Conservation (phyloP, 2,329 filamentous ascomycete genomes). For the Colletotrichum magnum region DNA sequence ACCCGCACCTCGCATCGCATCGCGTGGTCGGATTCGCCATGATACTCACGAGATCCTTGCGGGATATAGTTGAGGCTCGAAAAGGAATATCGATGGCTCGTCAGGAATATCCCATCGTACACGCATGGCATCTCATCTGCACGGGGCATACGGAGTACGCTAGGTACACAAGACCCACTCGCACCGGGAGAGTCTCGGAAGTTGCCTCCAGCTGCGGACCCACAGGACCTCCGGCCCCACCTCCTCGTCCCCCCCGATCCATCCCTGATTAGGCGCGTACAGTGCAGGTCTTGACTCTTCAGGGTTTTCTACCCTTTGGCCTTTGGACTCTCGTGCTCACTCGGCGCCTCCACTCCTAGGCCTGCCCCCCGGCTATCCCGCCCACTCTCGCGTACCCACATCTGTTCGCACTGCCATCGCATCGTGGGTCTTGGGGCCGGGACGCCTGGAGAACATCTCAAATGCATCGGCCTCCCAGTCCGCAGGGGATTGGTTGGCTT, state of each 20-base stretch:
- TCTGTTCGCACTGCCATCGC: conserved; percentile 35
- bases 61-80: background rate
- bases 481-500: too few relatives aligned
- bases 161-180: background rate
- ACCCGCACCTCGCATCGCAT: background rate
- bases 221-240: conserved; percentile 23
- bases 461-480: conserved; percentile 6
- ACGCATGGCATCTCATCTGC: conserved; percentile 24
- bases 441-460: conserved; percentile 20
- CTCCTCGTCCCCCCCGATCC: conserved; percentile 24
- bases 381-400: conserved; percentile 13
- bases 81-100: conserved; percentile 4
- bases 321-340: background rate
- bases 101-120: conserved; percentile 11
- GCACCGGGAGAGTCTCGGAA: conserved; percentile 32
- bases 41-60: background rate
- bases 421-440: conserved; percentile 26
- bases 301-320: background rate
- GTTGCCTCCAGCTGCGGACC: conserved; percentile 9
- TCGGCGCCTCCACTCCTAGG: background rate
- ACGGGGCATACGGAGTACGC: background rate
- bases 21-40: background rate
- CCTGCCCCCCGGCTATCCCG: conserved; percentile 3
- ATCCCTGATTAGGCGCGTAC: conserved; percentile 26
- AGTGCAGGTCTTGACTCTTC: too few relatives aligned